Evolutionary conservation across 202 grass and related monocot genomes (phyloP), one percentile per base, ranked within the genome.

Genomic region (Brachypodium distachyon): DNA sequence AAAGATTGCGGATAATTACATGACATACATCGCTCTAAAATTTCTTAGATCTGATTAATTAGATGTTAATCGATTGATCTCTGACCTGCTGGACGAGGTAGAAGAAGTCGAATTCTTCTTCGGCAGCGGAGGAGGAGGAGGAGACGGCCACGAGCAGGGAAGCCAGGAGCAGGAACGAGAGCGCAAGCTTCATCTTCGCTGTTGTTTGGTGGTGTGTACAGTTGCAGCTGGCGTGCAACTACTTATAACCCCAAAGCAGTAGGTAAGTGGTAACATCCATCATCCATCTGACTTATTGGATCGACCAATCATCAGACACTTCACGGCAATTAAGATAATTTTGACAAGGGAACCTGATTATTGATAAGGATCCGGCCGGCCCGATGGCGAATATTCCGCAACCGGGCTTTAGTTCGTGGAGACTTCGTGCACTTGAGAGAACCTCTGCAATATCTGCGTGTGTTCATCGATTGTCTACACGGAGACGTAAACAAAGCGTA

Each of bases 81-180:
- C 18, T 69, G 31, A 88, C 86, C 71, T 88, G 86, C 27, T 88
- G 81, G 4, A 88, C 86, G 6, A 88, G 54, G 81, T 88, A 88
- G 86, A 84, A 88, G 86, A 88, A 88, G 26, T 88, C 81, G 81
- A 84, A 84, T 17, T 75, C 26, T 33, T 80, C 69, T 5, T n/a
- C n/a, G n/a, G n/a, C n/a, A n/a, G n/a, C n/a, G n/a, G n/a, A n/a
- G n/a, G n/a, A n/a, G n/a, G 75, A 69, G 0, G 69, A 43, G 44
- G 81, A 52, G 32, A 41, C 76, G 43, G 69, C 80, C 43, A 83
- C 34, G 51, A 74, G n/a, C n/a, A n/a, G 52, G 21, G 60, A 60
- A 0, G 44, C 23, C 36, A 83, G 40, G 1, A 80, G 37, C 36
- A 62, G 10, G 5, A 82, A 22, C 9, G 76, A 60, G 34, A 74